Evolutionary conservation across 768 basidiomycete genomes (phyloP), one percentile per base, ranked within the genome.

Genomic region (Piloderma croceum): DNA sequence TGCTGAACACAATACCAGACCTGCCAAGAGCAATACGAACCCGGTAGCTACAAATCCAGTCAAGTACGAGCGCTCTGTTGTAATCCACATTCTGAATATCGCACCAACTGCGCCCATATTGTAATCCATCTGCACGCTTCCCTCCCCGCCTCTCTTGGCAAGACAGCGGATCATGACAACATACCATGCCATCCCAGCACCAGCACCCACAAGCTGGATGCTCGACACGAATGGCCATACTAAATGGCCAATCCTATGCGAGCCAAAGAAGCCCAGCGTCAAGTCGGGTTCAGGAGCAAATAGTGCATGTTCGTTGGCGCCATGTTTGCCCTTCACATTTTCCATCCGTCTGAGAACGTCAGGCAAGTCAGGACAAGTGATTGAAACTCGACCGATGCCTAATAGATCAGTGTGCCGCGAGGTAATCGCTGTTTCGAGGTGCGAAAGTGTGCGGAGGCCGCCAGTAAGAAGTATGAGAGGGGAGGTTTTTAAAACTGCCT

Each of bases 401-500:
- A 90, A 65, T 18, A 92, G 66, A 57, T 93, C 73, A 0, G 88
- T 75, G 43, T 89, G 77, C 5, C 60, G 61, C 7, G 71, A 61
- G 0, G 53, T 47, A 12, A 90, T 68, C 1, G 75, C 83, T 12
- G 62, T 56, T 9, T 68, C 59, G 27, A 91, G 65, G 22, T 76
- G 69, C 1, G 69, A 60, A 12, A 77, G 74, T 0, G 81, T 77
- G 18, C 72, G 67, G 29, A 94, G 72, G 18, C 88, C 89, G 21
- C 90, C 90, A 0, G 90, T 92, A 20, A 93, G 73, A 21, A 92
- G 64, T 47, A 92, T 68, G 6, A 84, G 65, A 1, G 90, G 87
- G 3, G 59, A 52, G 1, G 58, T 53, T 6, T 52, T 39, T 5
- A 43, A 24, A 7, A 53, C 46, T 7, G 49, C 41, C 9, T 55